Evolutionary conservation across 305 asterid species (phyloP).

Genomic region (Fraxinus paxiana): DNA sequence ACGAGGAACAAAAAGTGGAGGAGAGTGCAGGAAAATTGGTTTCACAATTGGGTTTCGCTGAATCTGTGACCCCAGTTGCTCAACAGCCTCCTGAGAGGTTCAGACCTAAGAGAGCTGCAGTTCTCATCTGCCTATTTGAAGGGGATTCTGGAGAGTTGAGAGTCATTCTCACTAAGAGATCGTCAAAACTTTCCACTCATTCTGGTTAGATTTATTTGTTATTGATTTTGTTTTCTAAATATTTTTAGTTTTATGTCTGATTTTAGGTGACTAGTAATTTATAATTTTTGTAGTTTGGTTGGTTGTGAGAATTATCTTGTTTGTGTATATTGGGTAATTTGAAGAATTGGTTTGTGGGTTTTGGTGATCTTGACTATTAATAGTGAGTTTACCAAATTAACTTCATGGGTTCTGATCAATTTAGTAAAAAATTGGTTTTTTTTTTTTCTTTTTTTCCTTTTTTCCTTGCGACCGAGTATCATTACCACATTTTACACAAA

Average conservation of each 20-base stretch:
- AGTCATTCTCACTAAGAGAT: slow-evolving; percentile 82
- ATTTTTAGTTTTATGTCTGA: neutral
- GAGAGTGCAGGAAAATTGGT: slow-evolving; percentile 66
- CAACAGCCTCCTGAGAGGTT: slow-evolving; percentile 43
- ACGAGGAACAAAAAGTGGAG: slow-evolving; percentile 53
- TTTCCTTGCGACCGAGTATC: neutral
- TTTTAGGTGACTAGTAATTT: neutral
- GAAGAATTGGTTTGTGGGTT: slow-evolving; percentile 23
- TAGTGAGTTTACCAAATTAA: neutral
- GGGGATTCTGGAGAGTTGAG: slow-evolving; percentile 70
- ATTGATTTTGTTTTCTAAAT: neutral
- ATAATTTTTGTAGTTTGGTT: neutral
- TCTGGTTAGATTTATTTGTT: slow-evolving; percentile 51
- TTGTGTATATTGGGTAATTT: neutral
- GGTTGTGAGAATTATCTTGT: neutral
- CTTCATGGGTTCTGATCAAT: neutral
- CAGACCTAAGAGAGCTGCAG: slow-evolving; percentile 83
- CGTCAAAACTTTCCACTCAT: slow-evolving; percentile 77
- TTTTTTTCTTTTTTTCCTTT: neutral
- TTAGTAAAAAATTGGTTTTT: neutral
- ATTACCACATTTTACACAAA: neutral
- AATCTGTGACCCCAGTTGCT: slow-evolving; percentile 54
- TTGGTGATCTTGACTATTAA: neutral
- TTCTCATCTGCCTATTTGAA: slow-evolving; percentile 78
- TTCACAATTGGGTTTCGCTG: slow-evolving; percentile 70